Percentiles rank a stretch among this genome's conserved stretches.
These are phyloP conservation scores for Scheffersomyces parashehatae DNA, from an alignment of 1,139 yeast genomes.

Conservation along the genomic window DNA sequence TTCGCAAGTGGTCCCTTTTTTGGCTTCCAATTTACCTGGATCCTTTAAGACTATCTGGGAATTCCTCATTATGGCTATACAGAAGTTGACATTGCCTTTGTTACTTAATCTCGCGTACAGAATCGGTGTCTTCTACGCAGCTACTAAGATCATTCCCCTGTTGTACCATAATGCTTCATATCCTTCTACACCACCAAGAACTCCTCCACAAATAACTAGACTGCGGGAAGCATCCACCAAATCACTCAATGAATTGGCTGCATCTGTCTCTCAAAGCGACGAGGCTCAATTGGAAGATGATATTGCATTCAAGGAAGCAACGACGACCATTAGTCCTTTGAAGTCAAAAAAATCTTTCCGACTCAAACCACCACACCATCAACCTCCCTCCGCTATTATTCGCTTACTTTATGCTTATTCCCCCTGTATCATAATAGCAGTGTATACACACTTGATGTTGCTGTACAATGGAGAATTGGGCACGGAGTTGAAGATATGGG, in stretches of 20 bases:
- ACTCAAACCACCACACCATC: conserved; percentile 20
- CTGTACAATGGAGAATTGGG: conserved; percentile 82
- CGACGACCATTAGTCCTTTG: background rate
- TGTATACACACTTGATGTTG: conserved; percentile 89
- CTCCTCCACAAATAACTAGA: conserved; percentile 16
- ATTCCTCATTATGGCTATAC: conserved; percentile 65
- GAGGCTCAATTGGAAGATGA: background rate
- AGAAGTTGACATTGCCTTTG: conserved; percentile 80
- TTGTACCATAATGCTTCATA: conserved; percentile 46
- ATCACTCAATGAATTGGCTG: conserved; percentile 3
- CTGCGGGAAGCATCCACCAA: conserved; percentile 21
- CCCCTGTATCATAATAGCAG: conserved; percentile 91
- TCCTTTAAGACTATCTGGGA: conserved; percentile 68
- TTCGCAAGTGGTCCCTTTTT: conserved; percentile 44
- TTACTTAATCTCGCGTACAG: conserved; percentile 81
- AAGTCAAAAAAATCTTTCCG: conserved; percentile 11
- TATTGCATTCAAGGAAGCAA: background rate
- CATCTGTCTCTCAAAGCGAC: background rate
- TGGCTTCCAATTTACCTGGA: conserved; percentile 56
- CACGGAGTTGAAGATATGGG: conserved; percentile 60
- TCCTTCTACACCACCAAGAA: conserved; percentile 24
- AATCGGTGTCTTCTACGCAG: conserved; percentile 85
- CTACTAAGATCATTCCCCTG: conserved; percentile 90
- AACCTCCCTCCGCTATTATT: conserved; percentile 49
- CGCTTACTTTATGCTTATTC: conserved; percentile 79